Base-by-base conservation (phyloP, 345 rosid species). In the Camelina hispida region DNA sequence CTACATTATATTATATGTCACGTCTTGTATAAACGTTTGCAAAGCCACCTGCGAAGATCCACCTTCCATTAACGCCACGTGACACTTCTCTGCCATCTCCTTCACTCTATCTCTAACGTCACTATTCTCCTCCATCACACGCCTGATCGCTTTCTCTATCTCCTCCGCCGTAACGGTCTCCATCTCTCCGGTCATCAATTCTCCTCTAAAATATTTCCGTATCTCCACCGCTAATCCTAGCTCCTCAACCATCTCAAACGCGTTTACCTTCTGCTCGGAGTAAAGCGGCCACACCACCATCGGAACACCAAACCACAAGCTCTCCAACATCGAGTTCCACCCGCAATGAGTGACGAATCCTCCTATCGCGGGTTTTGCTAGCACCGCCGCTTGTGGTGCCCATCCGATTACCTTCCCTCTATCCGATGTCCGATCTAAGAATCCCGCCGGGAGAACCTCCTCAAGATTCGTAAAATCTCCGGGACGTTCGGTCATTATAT, bases 281-380 rank as follows among this genome's bases (percentile, higher is more conserved):
- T 68, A 73, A 6, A 77, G 75, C 11, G 93, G 93, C 88, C 88
- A 84, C 0, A 88, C 73, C 12, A 84, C 86, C 14, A 83, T 67
- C 5, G 87, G 89, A 15, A 88, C 88, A 8, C 85, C 87, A 9
- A 79, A 83, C 89, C 88, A 85, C 40, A 86, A 12, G 62, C 88
- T 79, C 78, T 89, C 93, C 2, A 88, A 61, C 1, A 64, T 68
- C 1, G 96, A 89, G 73, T 89, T 89, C 93, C 96, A 88, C 0
- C 91, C 96, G 7, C 91, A 86, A 57, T 89, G 90, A 5, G 93
- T 72, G 1, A 87, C 86, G 7, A 88, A 87, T 0, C 88, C 83
- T 3, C 86, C 91, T 0, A 84, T 58, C 1, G 91, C 81, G 2
- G 75, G 69, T 35, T 87, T 87, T 3, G 61, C 87, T 25, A 87